phyloP scores from a whole-genome alignment of 768 basidiomycete species.

The Chalciporus chontae region DNA sequence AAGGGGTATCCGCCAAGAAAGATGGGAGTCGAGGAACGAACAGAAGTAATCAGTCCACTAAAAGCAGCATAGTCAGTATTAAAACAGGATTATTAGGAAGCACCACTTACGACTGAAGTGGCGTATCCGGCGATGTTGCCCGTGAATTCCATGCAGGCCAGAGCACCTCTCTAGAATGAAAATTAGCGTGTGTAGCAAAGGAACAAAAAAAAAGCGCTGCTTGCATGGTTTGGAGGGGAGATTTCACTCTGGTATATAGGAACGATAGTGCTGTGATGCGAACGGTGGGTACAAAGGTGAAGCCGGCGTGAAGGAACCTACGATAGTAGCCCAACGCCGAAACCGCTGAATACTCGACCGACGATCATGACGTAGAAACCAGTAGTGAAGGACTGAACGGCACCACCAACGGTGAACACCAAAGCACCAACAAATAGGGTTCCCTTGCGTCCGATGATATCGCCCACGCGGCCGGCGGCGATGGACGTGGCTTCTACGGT shows the following conservation, averaged over 20 bases:
- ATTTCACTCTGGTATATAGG: conserved; percentile 96
- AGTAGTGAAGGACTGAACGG: conserved; percentile 76
- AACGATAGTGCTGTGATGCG: conserved; percentile 73
- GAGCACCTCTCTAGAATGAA: conserved; percentile 65
- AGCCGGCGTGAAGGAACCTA: conserved; percentile 35
- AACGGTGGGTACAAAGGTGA: conserved; percentile 3
- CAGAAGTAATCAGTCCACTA: conserved; percentile 95
- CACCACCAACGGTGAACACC: conserved; percentile 84
- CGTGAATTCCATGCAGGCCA: conserved; percentile 96
- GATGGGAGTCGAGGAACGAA: conserved; percentile 80
- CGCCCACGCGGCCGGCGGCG: conserved; percentile 85
- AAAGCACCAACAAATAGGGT: conserved; percentile 81
- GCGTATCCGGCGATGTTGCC: conserved; percentile 91
- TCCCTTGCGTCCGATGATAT: conserved; percentile 78
- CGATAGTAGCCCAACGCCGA: conserved; percentile 89
- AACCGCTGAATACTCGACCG: conserved; percentile 80
- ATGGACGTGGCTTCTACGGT: conserved; percentile 70
- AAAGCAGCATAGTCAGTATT: not conserved
- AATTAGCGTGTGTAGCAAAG: conserved; percentile 1
- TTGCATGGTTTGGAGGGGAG: conserved; percentile 84
- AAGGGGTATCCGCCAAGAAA: conserved; percentile 90
- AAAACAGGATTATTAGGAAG: not conserved
- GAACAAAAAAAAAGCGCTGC: conserved; percentile 16
- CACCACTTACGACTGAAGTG: conserved; percentile 69
- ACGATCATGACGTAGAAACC: conserved; percentile 81